Conservation (phyloP, 2,329 filamentous ascomycete species). For the Pseudogymnoascus pannorum region DNA sequence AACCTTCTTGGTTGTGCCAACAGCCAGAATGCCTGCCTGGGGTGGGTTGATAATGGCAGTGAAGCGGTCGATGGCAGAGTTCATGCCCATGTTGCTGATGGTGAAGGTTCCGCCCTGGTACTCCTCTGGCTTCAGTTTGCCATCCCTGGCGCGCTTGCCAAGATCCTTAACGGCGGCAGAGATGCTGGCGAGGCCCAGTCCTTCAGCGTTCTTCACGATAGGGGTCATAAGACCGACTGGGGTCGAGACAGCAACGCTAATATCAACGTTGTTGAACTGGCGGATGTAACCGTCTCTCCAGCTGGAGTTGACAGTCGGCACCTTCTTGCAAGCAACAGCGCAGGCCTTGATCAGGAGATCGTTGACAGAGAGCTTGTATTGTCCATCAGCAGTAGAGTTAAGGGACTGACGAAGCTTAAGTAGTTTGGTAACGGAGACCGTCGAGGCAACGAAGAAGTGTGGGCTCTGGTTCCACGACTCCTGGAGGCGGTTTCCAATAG, state of each 20-base stretch:
- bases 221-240: constrained; percentile 93
- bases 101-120: constrained; percentile 99
- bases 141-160: constrained; percentile 88
- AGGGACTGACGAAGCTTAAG: constrained; percentile 92
- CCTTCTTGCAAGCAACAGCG: constrained; percentile 80
- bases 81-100: constrained; percentile 99
- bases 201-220: constrained; percentile 85
- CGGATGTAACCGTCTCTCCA: constrained; percentile 89
- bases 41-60: constrained; percentile 99
- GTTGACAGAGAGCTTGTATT: constrained; percentile 99
- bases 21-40: constrained; percentile 88
- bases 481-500: constrained; percentile 83
- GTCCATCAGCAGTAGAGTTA: constrained; percentile 79
- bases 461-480: constrained; percentile 91
- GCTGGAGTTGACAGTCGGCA: constrained; percentile 90
- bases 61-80: constrained; percentile 90
- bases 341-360: constrained; percentile 99
- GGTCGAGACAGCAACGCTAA: constrained; percentile 89
- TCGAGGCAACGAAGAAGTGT: constrained; percentile 93
- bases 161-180: constrained; percentile 90
- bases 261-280: constrained; percentile 86
- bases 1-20: constrained; percentile 93
- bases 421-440: constrained; percentile 88
- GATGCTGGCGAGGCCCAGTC: constrained; percentile 80
- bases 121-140: constrained; percentile 98